phyloP scores from a whole-genome alignment of 371 early-diverging fungal species.

The Sporodiniella umbellata region DNA sequence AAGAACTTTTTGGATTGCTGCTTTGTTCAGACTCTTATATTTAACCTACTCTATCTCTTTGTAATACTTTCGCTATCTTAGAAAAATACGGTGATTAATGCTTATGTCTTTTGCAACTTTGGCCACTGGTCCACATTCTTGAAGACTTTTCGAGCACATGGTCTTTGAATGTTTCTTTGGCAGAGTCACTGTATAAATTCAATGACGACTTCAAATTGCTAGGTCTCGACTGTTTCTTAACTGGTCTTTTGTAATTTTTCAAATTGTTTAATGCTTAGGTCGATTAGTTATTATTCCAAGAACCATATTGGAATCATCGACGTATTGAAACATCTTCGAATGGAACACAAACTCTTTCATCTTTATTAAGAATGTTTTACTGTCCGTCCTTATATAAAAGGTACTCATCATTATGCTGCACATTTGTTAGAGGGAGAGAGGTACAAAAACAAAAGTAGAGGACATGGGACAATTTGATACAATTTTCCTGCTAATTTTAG shows the following conservation, averaged over 20 bases:
- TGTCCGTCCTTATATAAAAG: slow-evolving; percentile 6
- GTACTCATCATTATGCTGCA: slow-evolving; percentile 1
- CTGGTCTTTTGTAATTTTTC: too few species aligned
- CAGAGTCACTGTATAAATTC: too few species aligned
- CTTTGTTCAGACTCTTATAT: slow-evolving; percentile 8
- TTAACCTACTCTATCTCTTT: not conserved
- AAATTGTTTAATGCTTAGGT: too few species aligned
- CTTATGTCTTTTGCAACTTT: not conserved
- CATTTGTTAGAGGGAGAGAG: slow-evolving; percentile 1
- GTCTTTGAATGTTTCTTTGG: too few species aligned
- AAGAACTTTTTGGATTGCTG: slow-evolving; percentile 12
- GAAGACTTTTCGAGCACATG: too few species aligned
- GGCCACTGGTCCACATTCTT: slow-evolving; percentile 2
- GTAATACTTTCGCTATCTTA: too few species aligned
- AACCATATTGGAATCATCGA: slow-evolving; percentile 5
- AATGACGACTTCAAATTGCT: too few species aligned
- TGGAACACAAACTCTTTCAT: slow-evolving; percentile 10
- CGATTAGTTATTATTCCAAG: slow-evolving; percentile 1
- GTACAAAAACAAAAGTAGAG: slow-evolving; percentile 1
- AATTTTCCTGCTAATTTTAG: not conserved
- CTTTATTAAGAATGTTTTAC: slow-evolving; percentile 2
- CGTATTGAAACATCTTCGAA: slow-evolving; percentile 7
- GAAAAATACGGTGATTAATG: too few species aligned
- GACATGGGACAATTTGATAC: slow-evolving; percentile 1
- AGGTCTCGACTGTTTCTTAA: too few species aligned